phyloP scores from a whole-genome alignment of 2,329 filamentous ascomycete genomes.

The Cercospora citrullina region DNA sequence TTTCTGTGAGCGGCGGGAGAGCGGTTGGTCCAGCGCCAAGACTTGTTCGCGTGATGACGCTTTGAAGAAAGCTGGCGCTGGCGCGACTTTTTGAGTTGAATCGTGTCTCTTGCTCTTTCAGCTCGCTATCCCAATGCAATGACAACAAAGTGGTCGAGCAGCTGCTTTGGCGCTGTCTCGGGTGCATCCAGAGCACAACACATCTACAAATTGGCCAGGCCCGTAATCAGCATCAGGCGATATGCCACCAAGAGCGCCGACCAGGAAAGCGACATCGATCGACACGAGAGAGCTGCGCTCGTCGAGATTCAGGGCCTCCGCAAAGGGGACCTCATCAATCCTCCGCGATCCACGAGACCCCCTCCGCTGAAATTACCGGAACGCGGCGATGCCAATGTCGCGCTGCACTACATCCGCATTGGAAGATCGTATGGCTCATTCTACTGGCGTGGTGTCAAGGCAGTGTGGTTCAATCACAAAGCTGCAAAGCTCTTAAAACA shows the following conservation, averaged over 20 bases:
- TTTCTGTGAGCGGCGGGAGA: not conserved
- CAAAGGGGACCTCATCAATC: slow-evolving; percentile 63
- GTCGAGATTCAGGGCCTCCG: slow-evolving; percentile 34
- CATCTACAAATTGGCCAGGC: not conserved
- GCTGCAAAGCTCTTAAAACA: slow-evolving; percentile 48
- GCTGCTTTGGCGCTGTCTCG: slow-evolving; percentile 34
- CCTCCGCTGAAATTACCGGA: slow-evolving; percentile 65
- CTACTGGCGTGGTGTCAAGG: slow-evolving; percentile 82
- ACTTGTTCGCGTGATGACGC: not conserved
- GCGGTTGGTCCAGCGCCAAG: not conserved
- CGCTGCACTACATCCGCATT: slow-evolving; percentile 59
- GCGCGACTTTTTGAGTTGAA: not conserved
- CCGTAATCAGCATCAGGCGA: not conserved
- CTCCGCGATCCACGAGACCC: slow-evolving; percentile 70
- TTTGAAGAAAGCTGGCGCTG: not conserved
- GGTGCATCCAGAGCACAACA: slow-evolving; percentile 20
- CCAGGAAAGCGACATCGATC: slow-evolving; percentile 15
- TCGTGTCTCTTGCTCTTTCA: not conserved
- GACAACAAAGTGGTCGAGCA: slow-evolving; percentile 40
- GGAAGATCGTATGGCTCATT: slow-evolving; percentile 78
- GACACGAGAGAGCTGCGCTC: slow-evolving; percentile 27
- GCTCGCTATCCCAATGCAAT: slow-evolving; percentile 31
- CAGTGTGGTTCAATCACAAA: slow-evolving; percentile 67
- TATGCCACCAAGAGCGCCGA: slow-evolving; percentile 12
- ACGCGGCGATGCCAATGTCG: slow-evolving; percentile 48